Evolutionary conservation across 495 filamentous ascomycete species (phyloP), one percentile per base, ranked within the genome.

Genomic region (Aspergillus heteromorphus): DNA sequence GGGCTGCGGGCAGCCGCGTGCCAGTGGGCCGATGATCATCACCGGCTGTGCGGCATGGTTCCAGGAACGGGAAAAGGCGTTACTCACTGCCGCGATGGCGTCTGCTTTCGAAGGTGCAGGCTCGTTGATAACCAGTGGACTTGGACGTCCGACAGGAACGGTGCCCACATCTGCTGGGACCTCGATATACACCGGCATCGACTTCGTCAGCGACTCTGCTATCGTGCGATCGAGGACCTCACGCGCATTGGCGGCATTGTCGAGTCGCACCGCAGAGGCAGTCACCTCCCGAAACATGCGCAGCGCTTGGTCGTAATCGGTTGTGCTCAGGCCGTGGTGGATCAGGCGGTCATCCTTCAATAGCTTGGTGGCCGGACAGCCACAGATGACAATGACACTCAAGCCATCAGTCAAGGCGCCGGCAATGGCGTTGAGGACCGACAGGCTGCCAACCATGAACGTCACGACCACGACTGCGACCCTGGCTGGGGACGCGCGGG

Each of bases 331-430:
- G 0, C 49, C 45, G 29, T 60, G 58, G 38, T 60, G 58, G 10
- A 60, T 30, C 5, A 51, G 6, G 1, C 8, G 10, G 14, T 45
- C 18, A 4, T 49, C 29, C 5, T 19, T 34, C 10, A 40, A 31
- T 2, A 14, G 38, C 4, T 18, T 16, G 3, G 31, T 2, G 0
- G 8, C 4, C 0, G 59, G 59, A 14, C 36, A 49, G 0, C 87
- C 88, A 14, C 89, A 87, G 42, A 92, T 84, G 65, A 92, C 87
- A 7, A 91, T 79, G 2, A 95, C 72, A 0, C 86, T 85, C 3
- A 88, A 81, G 53, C 79, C 78, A 63, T 95, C 89, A 0, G 86
- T 80, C 63, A 80, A 89, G 40, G 83, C 75, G n/a, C 85, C 86
- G 5, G 84, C 85, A 45, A 88, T 66, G 10, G 81, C 86, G 60